These are phyloP conservation scores for Clonostachys sp. DNA, from an alignment of 2,329 filamentous ascomycete species.

Conservation along the genomic window DNA sequence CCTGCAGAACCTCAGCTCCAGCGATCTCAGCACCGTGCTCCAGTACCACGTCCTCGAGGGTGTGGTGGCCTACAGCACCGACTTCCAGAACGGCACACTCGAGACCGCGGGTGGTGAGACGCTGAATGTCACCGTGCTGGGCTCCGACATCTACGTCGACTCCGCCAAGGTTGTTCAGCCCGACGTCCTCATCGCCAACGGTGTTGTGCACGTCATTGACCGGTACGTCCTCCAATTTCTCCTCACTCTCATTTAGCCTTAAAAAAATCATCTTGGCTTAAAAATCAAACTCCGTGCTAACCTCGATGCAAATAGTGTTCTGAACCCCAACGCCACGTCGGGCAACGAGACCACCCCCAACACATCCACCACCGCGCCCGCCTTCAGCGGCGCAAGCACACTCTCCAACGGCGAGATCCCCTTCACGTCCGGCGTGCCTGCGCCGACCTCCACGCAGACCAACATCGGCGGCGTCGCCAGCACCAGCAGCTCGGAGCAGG, in stretches of 20 bases:
- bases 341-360: slow-evolving; percentile 25
- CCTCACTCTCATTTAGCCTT: neutral
- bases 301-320: slow-evolving; percentile 20
- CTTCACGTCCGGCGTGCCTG: slow-evolving; percentile 47
- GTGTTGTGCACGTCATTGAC: slow-evolving; percentile 24
- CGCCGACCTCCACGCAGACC: slow-evolving; percentile 1
- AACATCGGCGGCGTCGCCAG: neutral
- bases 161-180: slow-evolving; percentile 20
- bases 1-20: slow-evolving; percentile 9
- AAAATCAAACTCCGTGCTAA: neutral
- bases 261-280: neutral
- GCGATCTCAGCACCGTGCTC: slow-evolving; percentile 18
- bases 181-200: slow-evolving; percentile 21
- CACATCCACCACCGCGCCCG: slow-evolving; percentile 35
- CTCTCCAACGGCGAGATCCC: slow-evolving; percentile 37
- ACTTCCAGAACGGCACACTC: slow-evolving; percentile 16
- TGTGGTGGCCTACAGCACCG: slow-evolving; percentile 17
- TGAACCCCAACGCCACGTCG: slow-evolving; percentile 29
- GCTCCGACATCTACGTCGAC: slow-evolving; percentile 21
- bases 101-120: slow-evolving; percentile 12
- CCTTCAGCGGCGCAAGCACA: slow-evolving; percentile 46
- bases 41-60: slow-evolving; percentile 21
- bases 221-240: slow-evolving; percentile 9
- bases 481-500: slow-evolving; percentile 3
- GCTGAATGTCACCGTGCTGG: slow-evolving; percentile 19